Percentiles rank a stretch among this genome's conserved stretches.
phyloP scores from a whole-genome alignment of 306 rosid species.

The Vigna trinervia region DNA sequence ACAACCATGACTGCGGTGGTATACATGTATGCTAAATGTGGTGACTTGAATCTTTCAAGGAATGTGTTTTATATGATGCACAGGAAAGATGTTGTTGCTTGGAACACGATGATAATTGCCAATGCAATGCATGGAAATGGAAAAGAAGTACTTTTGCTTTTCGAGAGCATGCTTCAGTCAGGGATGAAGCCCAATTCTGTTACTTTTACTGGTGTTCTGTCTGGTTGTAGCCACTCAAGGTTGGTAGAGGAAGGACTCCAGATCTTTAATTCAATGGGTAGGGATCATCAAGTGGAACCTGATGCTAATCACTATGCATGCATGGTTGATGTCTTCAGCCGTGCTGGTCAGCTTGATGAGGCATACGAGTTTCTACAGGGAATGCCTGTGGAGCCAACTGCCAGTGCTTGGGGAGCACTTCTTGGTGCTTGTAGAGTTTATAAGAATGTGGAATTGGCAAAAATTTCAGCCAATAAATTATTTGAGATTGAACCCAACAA shows the following conservation, averaged over 20 bases:
- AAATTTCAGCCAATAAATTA: constrained; percentile 55
- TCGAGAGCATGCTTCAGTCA: constrained; percentile 52
- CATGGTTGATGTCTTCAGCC: constrained; percentile 60
- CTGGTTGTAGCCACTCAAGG: constrained; percentile 69
- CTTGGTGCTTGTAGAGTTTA: constrained; percentile 66
- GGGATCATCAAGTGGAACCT: constrained; percentile 56
- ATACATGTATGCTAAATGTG: constrained; percentile 64
- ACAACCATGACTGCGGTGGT: constrained; percentile 53
- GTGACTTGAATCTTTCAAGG: constrained; percentile 57
- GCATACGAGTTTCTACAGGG: constrained; percentile 55
- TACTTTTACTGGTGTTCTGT: constrained; percentile 61
- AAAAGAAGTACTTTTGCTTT: constrained; percentile 57
- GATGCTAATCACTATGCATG: constrained; percentile 61
- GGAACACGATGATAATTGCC: constrained; percentile 68
- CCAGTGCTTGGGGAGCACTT: constrained; percentile 67
- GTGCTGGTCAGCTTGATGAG: constrained; percentile 59
- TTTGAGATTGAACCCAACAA: constrained; percentile 66
- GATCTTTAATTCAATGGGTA: constrained; percentile 57
- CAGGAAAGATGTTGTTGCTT: constrained; percentile 57
- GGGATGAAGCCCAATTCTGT: constrained; percentile 57
- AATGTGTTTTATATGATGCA: constrained; percentile 51
- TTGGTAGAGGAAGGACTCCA: constrained; percentile 56
- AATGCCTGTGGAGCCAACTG: constrained; percentile 66
- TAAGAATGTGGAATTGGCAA: constrained; percentile 55
- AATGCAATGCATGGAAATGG: constrained; percentile 67